A percentile compares a stretch with the other conserved stretches of the same genome.
Conservation (phyloP, 331 rosid genomes). For the Acacia pycnantha region DNA sequence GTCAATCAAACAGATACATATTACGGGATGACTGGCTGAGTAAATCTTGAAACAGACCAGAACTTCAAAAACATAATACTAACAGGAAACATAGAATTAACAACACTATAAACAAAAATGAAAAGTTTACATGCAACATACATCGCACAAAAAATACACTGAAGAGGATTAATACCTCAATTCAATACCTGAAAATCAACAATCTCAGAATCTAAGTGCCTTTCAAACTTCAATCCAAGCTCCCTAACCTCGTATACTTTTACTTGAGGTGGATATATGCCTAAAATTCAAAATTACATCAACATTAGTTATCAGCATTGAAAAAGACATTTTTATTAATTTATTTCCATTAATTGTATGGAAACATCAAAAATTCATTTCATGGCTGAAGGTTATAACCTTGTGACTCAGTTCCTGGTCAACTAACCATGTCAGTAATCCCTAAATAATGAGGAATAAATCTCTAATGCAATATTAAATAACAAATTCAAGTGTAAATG, state of each 20-base stretch:
- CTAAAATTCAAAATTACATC: constrained; percentile 40
- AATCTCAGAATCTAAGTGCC: constrained; percentile 92
- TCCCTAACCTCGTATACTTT: constrained; percentile 85
- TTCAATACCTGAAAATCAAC: constrained; percentile 80
- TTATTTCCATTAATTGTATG: background rate
- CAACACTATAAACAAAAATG: background rate
- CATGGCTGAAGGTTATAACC: background rate
- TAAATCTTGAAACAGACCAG: background rate
- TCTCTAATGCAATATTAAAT: background rate
- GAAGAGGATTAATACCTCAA: constrained; percentile 2
- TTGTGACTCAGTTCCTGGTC: background rate
- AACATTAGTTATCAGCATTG: background rate
- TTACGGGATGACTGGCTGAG: background rate
- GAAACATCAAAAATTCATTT: background rate
- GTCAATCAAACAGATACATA: background rate
- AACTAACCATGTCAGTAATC: background rate
- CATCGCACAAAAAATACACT: background rate
- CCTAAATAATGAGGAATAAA: background rate
- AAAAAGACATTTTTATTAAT: background rate
- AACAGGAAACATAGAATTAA: background rate
- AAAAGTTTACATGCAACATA: background rate
- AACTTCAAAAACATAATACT: background rate
- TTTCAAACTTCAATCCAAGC: constrained; percentile 82
- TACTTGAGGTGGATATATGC: constrained; percentile 94
- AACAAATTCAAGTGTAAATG: background rate